Evolutionary conservation across 164 flowering plant genomes (phyloP), one percentile per base, ranked within the genome.

Genomic region (Santalum album): DNA sequence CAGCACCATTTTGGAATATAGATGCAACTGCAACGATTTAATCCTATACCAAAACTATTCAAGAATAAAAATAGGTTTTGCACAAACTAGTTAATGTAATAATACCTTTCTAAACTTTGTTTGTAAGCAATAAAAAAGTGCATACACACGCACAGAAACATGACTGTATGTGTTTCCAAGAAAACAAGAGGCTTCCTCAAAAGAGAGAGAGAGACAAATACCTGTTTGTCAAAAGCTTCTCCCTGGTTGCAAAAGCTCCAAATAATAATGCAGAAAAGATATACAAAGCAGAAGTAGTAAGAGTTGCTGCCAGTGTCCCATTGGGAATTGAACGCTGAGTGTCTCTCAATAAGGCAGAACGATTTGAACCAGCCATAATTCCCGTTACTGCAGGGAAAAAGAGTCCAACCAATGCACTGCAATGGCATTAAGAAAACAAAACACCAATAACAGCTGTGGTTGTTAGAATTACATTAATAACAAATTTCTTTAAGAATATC

Each of bases 301-400:
- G 85, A 53, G 90, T 87, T 36, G 99, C 96, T 55, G 97, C 84
- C 56, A 94, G 58, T 51, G 99, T 94, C 56, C 99, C 99, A 65
- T 86, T 48, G 17, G 99, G 99, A 63, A 94, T 94, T 48, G 99
- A 90, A 17, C 87, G 86, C 68, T 94, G 97, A 51, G 99, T 94
- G 58, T 94, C 99, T 65, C 75, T 90, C 34, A 94, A 68, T n/a
- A 90, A 82, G 24, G 99, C 92, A 47, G 99, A 94, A 48, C 99
- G 91, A 75, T 94, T 94, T 49, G 99, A 94, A 63, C 99, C 99
- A 44, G 99, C 99, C 99, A 94, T 94, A 56, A 94, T 90, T 62
- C 99, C 99, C 1, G 97, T 94, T 3, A 94, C 99, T 59, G 99
- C 97, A 63, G 99, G 99, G 74, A 94, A 94, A 63, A 94, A 94